Base-by-base conservation (phyloP, 768 basidiomycete genomes). In the Hygrophorus russula region DNA sequence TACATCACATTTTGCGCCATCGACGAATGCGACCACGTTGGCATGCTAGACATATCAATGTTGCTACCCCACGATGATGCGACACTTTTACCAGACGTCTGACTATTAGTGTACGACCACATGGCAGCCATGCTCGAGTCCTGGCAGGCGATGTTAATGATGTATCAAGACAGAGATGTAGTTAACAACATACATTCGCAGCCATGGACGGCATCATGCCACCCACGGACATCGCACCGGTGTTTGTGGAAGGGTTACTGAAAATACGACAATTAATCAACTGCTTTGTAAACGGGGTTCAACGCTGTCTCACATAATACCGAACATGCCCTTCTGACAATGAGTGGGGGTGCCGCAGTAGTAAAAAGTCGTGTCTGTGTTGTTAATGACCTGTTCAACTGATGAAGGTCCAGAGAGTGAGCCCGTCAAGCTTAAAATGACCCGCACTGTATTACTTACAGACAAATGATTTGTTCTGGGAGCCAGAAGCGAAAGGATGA, bases 301-400 rank as follows among this genome's bases (percentile, higher is more conserved):
- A 36, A 17, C 31, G 15, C 1, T 13, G 14, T 57, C 64, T 46
- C 54, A 74, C 73, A 83, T 78, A 63, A 82, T 72, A 63, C 82
- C 84, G 57, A 85, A 89, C 84, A 89, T 89, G 53, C 85, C 87
- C 70, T 83, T 79, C 56, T 75, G 59, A 58, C 87, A 89, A 59
- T 90, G 86, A 44, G 53, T 62, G 35, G 80, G 75, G 37, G 75
- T 73, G 48, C 65, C 76, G 60, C 85, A 89, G 68, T 78, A 81
- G 76, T 68, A 85, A 74, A 71, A 86, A 43, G 68, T 69, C n/a
- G 82, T 71, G 53, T 76, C 69, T 41, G 82, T 85, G 60, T 75
- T 70, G 61, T 85, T 86, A 59, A 87, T 74, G 44, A 73, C 69
- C 62, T 81, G 76, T 36, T 70, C 73, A 70, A 84, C 77, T 77